Evolutionary conservation across 495 filamentous ascomycete genomes (phyloP), one percentile per base, ranked within the genome.

Genomic region (Xylaria longipes): DNA sequence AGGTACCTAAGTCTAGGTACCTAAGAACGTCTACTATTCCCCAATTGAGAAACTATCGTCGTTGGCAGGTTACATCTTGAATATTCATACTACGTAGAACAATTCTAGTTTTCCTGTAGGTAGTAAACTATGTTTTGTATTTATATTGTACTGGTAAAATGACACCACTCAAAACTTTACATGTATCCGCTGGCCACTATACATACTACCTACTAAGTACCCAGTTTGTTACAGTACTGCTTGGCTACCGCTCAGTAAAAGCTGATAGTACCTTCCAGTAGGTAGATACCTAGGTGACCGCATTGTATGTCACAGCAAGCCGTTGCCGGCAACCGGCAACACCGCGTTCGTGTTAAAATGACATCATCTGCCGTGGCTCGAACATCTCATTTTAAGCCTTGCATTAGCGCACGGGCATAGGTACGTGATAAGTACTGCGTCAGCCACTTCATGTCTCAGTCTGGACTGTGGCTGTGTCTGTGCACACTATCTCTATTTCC

Each of bases 271-370:
- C 46, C 46, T 22, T n/a, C 43, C 43, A 20, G 22, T 2, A 29
- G 50, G 50, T 29, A 27, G 50, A 15, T 31, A 41, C 5, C 5
- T 41, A 48, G 1, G 45, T 25, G 1, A 25, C 48, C n/a, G 25
- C 9, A 50, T 12, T 25, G 15, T 52, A 25, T 25, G 37, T 39
- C 27, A 3, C 35, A 0, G 22, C 37, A 41, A 63, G 22, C 37
- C 31, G 20, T 63, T 41, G 35, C 60, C 66, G 50, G 52, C 66
- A 45, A 46, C 25, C 66, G 66, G 52, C 39, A 60, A 58, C 52
- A 8, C 29, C 3, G 12, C 20, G 31, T 58, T 58, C 66, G 12
- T 46, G 17, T 56, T 54, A 11, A 22, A 58, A 68, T 68, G 66
- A 68, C 66, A 60, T 68, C 66, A 68, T 60, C 25, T 14, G 8